phyloP scores from a whole-genome alignment of 805 yeast genomes.

The Wickerhamiella nectarea region DNA sequence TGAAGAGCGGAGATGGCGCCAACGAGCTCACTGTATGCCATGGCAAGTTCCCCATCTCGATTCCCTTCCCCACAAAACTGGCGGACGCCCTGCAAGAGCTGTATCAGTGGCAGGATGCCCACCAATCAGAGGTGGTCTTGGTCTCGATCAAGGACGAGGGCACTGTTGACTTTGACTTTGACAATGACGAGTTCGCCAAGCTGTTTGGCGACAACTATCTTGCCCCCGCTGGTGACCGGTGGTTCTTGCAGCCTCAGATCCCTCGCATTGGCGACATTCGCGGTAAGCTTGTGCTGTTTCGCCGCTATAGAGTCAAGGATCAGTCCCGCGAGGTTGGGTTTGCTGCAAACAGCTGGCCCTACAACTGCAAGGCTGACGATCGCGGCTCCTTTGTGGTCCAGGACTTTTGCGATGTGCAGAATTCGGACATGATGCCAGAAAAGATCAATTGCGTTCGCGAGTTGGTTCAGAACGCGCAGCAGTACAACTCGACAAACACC shows the following conservation, averaged over 20 bases:
- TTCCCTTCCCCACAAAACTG: conserved; percentile 43
- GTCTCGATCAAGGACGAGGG: conserved; percentile 68
- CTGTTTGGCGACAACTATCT: conserved; percentile 47
- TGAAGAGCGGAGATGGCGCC: conserved; percentile 8
- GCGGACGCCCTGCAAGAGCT: conserved; percentile 41
- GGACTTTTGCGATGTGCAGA: conserved; percentile 55
- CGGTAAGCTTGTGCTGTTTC: conserved; percentile 51
- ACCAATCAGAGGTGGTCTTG: conserved; percentile 47
- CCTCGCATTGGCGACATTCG: conserved; percentile 50
- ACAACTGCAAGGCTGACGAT: conserved; percentile 54
- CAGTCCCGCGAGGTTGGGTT: conserved; percentile 40
- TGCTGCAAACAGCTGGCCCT: conserved; percentile 53
- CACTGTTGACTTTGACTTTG: conserved; percentile 44
- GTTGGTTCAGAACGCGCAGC: conserved; percentile 39
- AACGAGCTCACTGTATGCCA: conserved; percentile 54
- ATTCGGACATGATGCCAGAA: conserved; percentile 38
- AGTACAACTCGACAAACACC: conserved; percentile 32
- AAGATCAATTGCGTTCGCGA: conserved; percentile 46
- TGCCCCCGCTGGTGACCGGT: conserved; percentile 35
- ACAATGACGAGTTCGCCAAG: conserved; percentile 52
- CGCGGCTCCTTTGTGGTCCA: conserved; percentile 51
- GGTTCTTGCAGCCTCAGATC: conserved; percentile 44
- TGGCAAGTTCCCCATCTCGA: conserved; percentile 60
- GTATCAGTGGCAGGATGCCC: conserved; percentile 39
- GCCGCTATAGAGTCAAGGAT: conserved; percentile 55